Conservation (phyloP, 257 asterid genomes). For the Primulina huaijiensis region DNA sequence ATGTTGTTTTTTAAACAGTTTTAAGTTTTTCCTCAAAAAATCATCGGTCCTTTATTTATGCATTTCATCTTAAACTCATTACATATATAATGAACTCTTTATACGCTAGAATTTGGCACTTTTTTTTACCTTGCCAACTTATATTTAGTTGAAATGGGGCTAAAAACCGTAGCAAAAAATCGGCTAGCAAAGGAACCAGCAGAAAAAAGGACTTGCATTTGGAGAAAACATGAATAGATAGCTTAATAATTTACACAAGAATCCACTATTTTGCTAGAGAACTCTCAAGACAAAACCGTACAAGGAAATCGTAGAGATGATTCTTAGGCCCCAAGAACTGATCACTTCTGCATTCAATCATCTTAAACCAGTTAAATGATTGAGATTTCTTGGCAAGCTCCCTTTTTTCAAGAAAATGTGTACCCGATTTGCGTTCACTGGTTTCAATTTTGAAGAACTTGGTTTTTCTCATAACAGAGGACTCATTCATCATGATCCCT, state of each 20-base stretch:
- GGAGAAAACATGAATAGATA: neutral
- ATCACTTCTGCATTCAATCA: neutral
- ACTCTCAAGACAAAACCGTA: neutral
- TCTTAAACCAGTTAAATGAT: neutral
- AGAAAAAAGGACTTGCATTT: neutral
- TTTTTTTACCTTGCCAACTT: too few species aligned
- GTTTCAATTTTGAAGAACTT: neutral
- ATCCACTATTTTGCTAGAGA: neutral
- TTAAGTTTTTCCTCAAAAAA: too few species aligned
- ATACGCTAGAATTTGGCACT: too few species aligned
- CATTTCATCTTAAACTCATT: too few species aligned
- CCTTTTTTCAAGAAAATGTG: conserved; percentile 14
- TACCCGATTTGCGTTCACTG: neutral
- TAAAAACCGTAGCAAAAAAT: too few species aligned
- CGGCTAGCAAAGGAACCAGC: neutral
- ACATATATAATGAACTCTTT: too few species aligned
- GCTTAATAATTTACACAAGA: neutral
- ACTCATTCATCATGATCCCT: conserved; percentile 39
- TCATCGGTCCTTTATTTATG: too few species aligned
- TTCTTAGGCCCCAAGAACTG: neutral
- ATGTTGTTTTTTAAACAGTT: too few species aligned
- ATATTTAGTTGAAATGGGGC: too few species aligned
- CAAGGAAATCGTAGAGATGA: neutral
- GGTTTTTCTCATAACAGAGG: neutral
- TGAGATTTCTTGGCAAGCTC: neutral